Conservation (phyloP, 768 basidiomycete species). For the Porpolomopsis calyptriformis region DNA sequence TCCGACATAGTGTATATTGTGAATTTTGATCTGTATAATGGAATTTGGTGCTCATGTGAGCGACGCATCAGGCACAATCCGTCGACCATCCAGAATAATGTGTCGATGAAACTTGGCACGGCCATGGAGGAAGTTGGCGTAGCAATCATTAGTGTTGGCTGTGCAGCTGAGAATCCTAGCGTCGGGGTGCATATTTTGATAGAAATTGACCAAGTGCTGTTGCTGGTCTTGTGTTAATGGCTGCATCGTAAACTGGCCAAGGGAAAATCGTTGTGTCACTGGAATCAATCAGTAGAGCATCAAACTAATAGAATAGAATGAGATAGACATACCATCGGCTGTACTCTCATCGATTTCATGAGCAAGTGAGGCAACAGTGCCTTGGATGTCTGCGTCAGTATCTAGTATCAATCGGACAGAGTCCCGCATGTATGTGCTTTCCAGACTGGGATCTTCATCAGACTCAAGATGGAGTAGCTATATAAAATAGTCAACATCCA, state of each 20-base stretch:
- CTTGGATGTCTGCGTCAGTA: too few species aligned
- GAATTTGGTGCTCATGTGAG: neutral
- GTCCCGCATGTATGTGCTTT: too few species aligned
- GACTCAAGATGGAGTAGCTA: too few species aligned
- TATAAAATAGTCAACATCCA: too few species aligned
- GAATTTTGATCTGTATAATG: neutral
- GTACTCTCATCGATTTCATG: too few species aligned
- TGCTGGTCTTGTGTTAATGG: neutral
- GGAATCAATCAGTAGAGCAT: too few species aligned
- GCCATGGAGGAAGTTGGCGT: neutral
- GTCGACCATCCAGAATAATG: neutral
- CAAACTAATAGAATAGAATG: too few species aligned
- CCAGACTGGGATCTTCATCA: too few species aligned
- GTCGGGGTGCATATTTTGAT: neutral
- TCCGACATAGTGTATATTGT: neutral
- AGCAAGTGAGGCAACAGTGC: too few species aligned
- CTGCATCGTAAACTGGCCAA: neutral
- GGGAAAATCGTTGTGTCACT: neutral
- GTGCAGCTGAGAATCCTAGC: neutral
- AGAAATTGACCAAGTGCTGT: neutral
- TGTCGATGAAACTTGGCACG: neutral
- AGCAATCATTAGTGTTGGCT: neutral
- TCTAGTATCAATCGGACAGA: too few species aligned
- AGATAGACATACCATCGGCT: too few species aligned
- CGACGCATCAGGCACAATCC: neutral